These are phyloP conservation scores for Exobasidium rhododendri DNA, from an alignment of 1,284 basidiomycete species.

Conservation along the genomic window DNA sequence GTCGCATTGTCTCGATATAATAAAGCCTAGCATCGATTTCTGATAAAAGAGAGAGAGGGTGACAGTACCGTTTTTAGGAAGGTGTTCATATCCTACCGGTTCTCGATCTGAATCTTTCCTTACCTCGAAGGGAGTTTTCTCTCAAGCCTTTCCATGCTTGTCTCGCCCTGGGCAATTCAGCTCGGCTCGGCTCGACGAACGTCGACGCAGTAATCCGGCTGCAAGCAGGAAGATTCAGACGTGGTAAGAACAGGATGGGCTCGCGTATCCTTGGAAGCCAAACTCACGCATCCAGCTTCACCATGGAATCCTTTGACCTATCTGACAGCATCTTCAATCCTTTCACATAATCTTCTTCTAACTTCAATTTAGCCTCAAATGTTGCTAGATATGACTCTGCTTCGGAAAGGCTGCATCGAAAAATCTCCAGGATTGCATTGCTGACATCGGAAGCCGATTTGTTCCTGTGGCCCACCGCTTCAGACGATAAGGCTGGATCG, in stretches of 20 bases:
- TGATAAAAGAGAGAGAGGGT: slow-evolving; percentile 4
- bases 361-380: slow-evolving; percentile 40
- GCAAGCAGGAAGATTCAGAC: no score
- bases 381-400: slow-evolving; percentile 42
- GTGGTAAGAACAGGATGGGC: neutral
- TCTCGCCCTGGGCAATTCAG: slow-evolving; percentile 25
- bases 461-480: neutral
- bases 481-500: neutral
- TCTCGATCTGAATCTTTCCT: no score
- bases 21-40: slow-evolving; percentile 42
- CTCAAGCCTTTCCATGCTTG: slow-evolving; percentile 39
- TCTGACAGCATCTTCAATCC: slow-evolving; percentile 31
- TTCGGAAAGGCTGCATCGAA: slow-evolving; percentile 38
- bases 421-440: slow-evolving; percentile 33
- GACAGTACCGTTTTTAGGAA: no score
- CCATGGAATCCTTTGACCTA: slow-evolving; percentile 42
- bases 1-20: slow-evolving; percentile 32
- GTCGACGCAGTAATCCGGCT: neutral
- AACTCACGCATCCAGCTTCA: slow-evolving; percentile 34
- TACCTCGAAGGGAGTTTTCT: slow-evolving; percentile 31
- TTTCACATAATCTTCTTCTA: slow-evolving; percentile 49
- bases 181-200: neutral
- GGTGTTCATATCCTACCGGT: no score
- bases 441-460: slow-evolving; percentile 24
- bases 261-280: neutral